These are phyloP conservation scores for Diaporthe longicolla DNA, from an alignment of 2,329 filamentous ascomycete species.

Conservation along the genomic window DNA sequence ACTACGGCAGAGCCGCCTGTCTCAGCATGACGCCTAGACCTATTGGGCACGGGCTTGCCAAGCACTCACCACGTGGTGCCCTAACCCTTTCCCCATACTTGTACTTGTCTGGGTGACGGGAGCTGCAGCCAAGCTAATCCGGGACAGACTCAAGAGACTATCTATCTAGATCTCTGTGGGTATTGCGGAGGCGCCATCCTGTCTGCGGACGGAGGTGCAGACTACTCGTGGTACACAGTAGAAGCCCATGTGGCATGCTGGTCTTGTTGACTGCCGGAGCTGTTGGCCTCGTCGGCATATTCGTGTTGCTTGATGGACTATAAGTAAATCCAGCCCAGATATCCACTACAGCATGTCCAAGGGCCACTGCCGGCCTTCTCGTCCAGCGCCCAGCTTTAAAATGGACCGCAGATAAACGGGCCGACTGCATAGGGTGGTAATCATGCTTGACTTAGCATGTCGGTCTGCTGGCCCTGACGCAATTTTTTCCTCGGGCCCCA, in stretches of 20 bases:
- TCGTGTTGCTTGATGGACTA: no score
- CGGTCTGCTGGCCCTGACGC: not conserved
- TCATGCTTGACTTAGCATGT: not conserved
- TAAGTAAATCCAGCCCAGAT: no score
- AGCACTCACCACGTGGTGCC: not conserved
- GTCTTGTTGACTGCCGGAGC: no score
- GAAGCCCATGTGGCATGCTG: no score
- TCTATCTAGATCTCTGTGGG: no score
- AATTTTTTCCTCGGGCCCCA: conserved; percentile 3
- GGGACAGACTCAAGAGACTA: no score
- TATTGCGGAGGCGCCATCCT: no score
- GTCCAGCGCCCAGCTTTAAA: conserved; percentile 4
- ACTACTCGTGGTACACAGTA: no score
- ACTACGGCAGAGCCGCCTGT: not conserved
- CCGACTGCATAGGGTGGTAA: conserved; percentile 9
- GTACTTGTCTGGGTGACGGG: no score
- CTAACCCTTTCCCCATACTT: not conserved
- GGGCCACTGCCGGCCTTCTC: not conserved
- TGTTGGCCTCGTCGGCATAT: no score
- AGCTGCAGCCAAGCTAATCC: not conserved
- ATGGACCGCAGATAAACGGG: not conserved
- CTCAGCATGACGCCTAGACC: conserved; percentile 20
- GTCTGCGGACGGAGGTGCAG: no score
- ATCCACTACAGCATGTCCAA: no score
- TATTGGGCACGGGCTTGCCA: conserved; percentile 17